Conservation (phyloP, 306 rosid genomes). For the Vicia faba region DNA sequence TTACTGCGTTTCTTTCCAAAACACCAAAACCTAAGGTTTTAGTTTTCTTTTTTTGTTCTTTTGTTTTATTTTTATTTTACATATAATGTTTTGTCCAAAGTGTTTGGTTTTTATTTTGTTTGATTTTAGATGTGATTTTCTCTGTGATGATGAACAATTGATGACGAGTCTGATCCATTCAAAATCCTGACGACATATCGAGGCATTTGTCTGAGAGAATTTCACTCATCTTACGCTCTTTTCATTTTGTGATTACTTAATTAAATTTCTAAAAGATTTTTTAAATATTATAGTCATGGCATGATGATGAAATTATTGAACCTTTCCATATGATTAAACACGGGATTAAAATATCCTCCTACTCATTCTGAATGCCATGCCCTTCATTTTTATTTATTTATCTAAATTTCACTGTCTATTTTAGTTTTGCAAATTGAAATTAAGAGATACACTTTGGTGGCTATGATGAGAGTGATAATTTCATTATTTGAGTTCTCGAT, state of each 20-base stretch:
- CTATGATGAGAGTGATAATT: conserved; percentile 55
- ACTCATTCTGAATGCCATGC: conserved; percentile 87
- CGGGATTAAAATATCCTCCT: conserved; percentile 67
- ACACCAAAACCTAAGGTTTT: too few relatives aligned
- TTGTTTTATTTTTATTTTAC: too few relatives aligned
- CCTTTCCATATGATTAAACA: conserved; percentile 42
- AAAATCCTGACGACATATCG: neutral
- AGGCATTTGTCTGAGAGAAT: conserved; percentile 2
- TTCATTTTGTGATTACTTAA: too few relatives aligned
- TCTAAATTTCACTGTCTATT: neutral
- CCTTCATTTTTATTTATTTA: neutral
- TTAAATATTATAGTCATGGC: too few relatives aligned
- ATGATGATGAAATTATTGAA: conserved; percentile 49
- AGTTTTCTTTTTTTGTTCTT: too few relatives aligned
- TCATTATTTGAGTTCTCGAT: conserved; percentile 42
- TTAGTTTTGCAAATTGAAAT: neutral
- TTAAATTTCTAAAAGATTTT: too few relatives aligned
- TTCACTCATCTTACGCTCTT: neutral
- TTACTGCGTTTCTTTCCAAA: too few relatives aligned
- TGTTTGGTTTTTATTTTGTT: too few relatives aligned
- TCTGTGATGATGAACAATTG: neutral
- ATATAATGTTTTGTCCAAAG: too few relatives aligned
- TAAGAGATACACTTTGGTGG: conserved; percentile 39
- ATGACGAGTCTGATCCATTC: conserved; percentile 9
- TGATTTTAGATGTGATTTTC: neutral